phyloP scores from a whole-genome alignment of 2,329 filamentous ascomycete species.

The Dactylonectria macrodidyma region DNA sequence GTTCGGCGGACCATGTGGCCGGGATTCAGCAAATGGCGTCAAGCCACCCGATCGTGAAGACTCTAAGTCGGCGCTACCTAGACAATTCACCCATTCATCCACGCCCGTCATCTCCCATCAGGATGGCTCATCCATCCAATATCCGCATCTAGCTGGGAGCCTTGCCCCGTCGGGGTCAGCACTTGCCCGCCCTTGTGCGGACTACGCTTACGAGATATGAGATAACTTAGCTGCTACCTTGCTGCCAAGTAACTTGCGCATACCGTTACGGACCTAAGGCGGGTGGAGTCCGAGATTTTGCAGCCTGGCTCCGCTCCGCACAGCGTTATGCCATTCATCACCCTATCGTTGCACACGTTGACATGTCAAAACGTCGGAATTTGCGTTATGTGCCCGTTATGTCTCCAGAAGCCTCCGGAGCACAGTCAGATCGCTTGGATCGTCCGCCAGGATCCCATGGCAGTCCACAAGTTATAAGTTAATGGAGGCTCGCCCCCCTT shows the following conservation, averaged over 20 bases:
- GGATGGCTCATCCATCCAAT: slow-evolving; percentile 35
- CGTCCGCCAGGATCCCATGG: slow-evolving; percentile 9
- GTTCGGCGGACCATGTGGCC: slow-evolving; percentile 32
- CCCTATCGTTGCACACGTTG: slow-evolving; percentile 17
- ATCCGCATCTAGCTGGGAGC: slow-evolving; percentile 34
- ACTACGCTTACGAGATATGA: slow-evolving; percentile 44
- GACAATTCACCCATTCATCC: background rate
- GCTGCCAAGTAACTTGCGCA: background rate
- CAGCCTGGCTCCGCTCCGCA: slow-evolving; percentile 29
- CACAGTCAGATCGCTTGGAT: slow-evolving; percentile 27
- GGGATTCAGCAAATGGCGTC: slow-evolving; percentile 29
- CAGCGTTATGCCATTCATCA: slow-evolving; percentile 42
- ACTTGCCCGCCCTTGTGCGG: slow-evolving; percentile 39
- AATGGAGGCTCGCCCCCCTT: slow-evolving; percentile 22
- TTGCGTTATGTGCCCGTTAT: slow-evolving; percentile 37
- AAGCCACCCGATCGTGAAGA: slow-evolving; percentile 21
- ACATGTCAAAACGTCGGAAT: slow-evolving; percentile 38
- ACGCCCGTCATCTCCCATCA: slow-evolving; percentile 24
- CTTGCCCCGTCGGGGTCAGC: slow-evolving; percentile 35
- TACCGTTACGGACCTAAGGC: slow-evolving; percentile 38
- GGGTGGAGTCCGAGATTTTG: slow-evolving; percentile 42
- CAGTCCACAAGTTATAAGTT: slow-evolving; percentile 39
- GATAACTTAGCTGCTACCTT: background rate
- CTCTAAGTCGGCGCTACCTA: slow-evolving; percentile 9
- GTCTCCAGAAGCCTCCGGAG: slow-evolving; percentile 41